A percentile compares a stretch with the other conserved stretches of the same genome.
phyloP scores from a whole-genome alignment of 140 eudicot genomes.

The Erigeron philadelphicus region DNA sequence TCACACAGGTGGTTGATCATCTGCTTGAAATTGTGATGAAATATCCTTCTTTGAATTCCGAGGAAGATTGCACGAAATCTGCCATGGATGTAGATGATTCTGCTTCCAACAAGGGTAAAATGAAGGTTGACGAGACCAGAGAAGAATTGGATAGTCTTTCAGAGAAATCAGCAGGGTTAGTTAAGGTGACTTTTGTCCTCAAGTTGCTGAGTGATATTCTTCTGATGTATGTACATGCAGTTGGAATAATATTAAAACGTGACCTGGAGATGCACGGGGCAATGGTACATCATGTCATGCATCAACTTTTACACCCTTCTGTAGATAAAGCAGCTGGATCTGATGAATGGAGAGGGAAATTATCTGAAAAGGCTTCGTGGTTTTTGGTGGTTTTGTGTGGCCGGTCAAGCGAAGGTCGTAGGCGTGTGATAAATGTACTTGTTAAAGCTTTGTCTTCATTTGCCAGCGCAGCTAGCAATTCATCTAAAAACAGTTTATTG shows the following conservation, averaged over 20 bases:
- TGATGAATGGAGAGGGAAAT: conserved; percentile 79
- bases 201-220: conserved; percentile 90
- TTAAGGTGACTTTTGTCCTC: conserved; percentile 78
- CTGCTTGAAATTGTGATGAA: conserved; percentile 75
- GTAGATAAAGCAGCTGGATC: conserved; percentile 48
- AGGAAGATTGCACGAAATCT: conserved; percentile 40
- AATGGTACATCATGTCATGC: conserved; percentile 78
- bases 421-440: conserved; percentile 81
- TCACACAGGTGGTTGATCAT: conserved; percentile 85
- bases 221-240: conserved; percentile 90
- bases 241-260: conserved; percentile 71
- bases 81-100: conserved; percentile 89
- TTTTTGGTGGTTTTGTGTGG: conserved; percentile 93
- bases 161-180: conserved; percentile 75
- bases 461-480: conserved; percentile 51
- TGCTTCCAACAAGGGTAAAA: conserved; percentile 71
- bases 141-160: conserved; percentile 47
- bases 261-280: conserved; percentile 84
- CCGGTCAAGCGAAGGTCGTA: conserved; percentile 94
- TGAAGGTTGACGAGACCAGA: conserved; percentile 67
- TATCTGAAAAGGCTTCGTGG: conserved; percentile 95
- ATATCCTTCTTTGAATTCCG: conserved; percentile 41
- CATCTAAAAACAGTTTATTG: conserved; percentile 46
- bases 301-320: conserved; percentile 62
- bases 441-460: conserved; percentile 80